Percentiles rank a stretch among this genome's conserved stretches.
phyloP scores from a whole-genome alignment of 2,329 filamentous ascomycete species.

The Hypoxylon sp. region DNA sequence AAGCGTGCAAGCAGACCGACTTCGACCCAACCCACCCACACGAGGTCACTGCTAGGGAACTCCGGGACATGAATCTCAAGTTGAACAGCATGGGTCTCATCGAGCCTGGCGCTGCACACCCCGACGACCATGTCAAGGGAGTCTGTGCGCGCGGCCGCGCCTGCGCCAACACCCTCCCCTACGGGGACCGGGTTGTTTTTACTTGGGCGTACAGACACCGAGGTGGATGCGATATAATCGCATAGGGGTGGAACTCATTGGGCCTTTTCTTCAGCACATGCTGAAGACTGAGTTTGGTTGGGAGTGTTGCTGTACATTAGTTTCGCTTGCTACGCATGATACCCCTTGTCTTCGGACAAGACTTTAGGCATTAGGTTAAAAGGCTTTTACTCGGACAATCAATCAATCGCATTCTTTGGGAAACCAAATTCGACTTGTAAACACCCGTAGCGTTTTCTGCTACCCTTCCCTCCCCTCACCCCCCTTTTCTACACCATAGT shows the following conservation, averaged over 20 bases:
- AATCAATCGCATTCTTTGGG: background rate
- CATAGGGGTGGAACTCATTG: background rate
- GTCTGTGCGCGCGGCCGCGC: background rate
- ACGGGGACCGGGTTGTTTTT: background rate
- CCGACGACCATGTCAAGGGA: background rate
- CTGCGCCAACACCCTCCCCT: slow-evolving; percentile 2
- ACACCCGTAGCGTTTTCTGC: background rate
- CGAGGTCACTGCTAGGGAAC: background rate
- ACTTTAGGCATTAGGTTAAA: background rate
- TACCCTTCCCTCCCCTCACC: no score
- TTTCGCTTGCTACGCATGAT: background rate
- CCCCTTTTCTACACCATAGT: no score
- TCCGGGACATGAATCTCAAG: background rate
- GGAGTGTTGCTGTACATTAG: background rate
- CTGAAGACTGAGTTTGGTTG: background rate
- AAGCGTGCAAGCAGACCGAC: background rate
- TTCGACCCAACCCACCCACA: background rate
- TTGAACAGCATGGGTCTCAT: background rate
- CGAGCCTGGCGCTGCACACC: background rate
- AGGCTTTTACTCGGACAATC: background rate
- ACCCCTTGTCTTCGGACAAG: background rate
- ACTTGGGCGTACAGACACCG: background rate
- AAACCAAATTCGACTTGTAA: background rate
- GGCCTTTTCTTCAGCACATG: background rate
- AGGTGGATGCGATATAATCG: background rate